Evolutionary conservation across 768 basidiomycete genomes (phyloP).

Genomic region (Lentinula detonsa): DNA sequence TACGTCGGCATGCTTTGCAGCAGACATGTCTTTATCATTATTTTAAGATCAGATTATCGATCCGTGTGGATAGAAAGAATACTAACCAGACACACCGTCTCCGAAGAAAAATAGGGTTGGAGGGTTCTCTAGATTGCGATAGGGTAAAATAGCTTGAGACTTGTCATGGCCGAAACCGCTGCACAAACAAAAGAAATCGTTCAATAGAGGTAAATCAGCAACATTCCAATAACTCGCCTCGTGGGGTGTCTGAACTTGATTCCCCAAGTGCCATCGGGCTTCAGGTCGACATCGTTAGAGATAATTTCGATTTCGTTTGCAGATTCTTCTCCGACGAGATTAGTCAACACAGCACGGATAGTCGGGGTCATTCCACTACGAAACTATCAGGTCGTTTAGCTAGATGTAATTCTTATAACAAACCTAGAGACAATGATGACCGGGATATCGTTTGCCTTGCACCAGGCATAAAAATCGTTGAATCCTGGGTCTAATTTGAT

Average conservation of each 20-base stretch:
- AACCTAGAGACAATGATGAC: conserved; percentile 92
- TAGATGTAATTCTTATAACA: not conserved
- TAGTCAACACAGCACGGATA: conserved; percentile 86
- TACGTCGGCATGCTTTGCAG: conserved; percentile 86
- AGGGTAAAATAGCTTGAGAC: conserved; percentile 89
- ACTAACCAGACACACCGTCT: conserved; percentile 89
- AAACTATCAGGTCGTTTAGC: not conserved
- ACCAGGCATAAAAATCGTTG: conserved; percentile 82
- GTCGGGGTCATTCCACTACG: conserved; percentile 87
- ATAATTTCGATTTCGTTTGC: conserved; percentile 83
- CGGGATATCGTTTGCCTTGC: conserved; percentile 74
- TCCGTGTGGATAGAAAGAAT: not conserved
- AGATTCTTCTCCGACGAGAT: conserved; percentile 67
- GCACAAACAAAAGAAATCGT: not conserved
- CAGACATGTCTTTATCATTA: conserved; percentile 67
- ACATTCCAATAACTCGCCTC: conserved; percentile 40
- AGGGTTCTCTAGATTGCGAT: conserved; percentile 59
- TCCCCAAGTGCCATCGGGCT: conserved; percentile 65
- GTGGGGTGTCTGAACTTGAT: conserved; percentile 88
- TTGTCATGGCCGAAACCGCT: conserved; percentile 96
- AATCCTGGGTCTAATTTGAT: conserved; percentile 88
- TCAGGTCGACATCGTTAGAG: conserved; percentile 78
- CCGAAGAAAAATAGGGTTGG: conserved; percentile 96
- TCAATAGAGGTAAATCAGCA: not conserved
- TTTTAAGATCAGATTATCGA: not conserved